phyloP scores from a whole-genome alignment of 2,329 filamentous ascomycete genomes.

The Penicillium brasilianum region DNA sequence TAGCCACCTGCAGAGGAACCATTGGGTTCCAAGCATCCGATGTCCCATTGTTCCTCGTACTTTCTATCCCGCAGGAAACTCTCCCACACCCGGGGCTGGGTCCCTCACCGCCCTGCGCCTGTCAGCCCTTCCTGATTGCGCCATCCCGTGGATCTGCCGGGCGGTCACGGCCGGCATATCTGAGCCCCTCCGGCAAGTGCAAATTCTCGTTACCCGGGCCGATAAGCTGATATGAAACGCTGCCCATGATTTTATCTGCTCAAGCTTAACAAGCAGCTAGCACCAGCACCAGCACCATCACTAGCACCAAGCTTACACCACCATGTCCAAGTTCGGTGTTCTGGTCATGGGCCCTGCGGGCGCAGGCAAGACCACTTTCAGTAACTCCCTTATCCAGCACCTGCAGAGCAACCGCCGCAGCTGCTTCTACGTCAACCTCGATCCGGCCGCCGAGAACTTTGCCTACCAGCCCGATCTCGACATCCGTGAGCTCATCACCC shows the following conservation, averaged over 20 bases:
- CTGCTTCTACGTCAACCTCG: conserved; percentile 97
- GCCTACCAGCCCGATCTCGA: conserved; percentile 90
- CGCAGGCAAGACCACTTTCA: conserved; percentile 97
- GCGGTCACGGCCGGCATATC: conserved; percentile 36
- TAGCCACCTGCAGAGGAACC: neutral
- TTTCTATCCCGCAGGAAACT: conserved; percentile 12
- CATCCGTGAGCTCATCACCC: conserved; percentile 91
- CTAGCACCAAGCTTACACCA: conserved; percentile 1
- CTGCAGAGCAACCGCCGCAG: conserved; percentile 89
- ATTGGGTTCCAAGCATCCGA: neutral
- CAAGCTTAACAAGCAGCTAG: neutral
- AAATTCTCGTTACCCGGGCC: conserved; percentile 23
- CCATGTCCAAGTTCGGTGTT: conserved; percentile 91
- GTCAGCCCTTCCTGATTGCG: conserved; percentile 35
- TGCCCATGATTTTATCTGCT: neutral
- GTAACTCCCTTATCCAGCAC: conserved; percentile 88
- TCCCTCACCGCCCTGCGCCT: conserved; percentile 12
- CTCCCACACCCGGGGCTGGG: neutral
- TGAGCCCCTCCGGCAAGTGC: conserved; percentile 13
- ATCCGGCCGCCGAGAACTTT: conserved; percentile 92
- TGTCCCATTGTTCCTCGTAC: conserved; percentile 17
- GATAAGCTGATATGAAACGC: conserved; percentile 27
- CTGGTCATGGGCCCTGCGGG: conserved; percentile 97
- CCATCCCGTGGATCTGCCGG: conserved; percentile 25
- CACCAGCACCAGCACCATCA: neutral